These are phyloP conservation scores for Calonectria hawksworthii DNA, from an alignment of 2,329 filamentous ascomycete species.

Conservation along the genomic window DNA sequence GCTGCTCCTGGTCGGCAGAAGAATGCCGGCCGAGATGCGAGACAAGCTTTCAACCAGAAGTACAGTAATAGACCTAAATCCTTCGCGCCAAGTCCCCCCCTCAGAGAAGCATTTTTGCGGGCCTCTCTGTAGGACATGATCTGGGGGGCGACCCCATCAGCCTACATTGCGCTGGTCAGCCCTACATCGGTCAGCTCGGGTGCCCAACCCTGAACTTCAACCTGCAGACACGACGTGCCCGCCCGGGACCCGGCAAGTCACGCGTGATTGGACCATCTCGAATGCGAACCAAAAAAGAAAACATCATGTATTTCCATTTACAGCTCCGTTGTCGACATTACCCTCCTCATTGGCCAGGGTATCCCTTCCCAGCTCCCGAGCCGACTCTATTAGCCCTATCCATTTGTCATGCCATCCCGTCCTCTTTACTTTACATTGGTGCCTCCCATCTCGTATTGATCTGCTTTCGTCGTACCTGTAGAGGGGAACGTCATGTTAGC, in stretches of 20 bases:
- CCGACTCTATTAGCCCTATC: constrained; percentile 33
- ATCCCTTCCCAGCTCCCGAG: not conserved
- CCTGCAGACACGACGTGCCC: not conserved
- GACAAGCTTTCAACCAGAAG: constrained; percentile 1
- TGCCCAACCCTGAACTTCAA: constrained; percentile 6
- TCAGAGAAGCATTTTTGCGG: not conserved
- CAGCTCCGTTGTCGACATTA: constrained; percentile 35
- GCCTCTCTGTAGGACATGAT: not conserved
- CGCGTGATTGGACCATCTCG: not conserved
- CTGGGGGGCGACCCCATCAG: not conserved
- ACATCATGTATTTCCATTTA: constrained; percentile 39
- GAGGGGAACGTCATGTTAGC: constrained; percentile 49
- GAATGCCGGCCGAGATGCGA: not conserved
- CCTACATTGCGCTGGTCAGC: constrained; percentile 15
- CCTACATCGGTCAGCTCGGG: constrained; percentile 26
- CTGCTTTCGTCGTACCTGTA: constrained; percentile 73
- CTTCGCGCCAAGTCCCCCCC: not conserved
- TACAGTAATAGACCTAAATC: not conserved
- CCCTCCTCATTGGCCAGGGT: constrained; percentile 28
- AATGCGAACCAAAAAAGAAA: constrained; percentile 28
- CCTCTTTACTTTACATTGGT: constrained; percentile 43
- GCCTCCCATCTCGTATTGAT: constrained; percentile 75
- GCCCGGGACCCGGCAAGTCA: not conserved
- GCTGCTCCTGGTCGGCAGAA: not conserved
- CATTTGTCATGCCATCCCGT: constrained; percentile 35